Evolutionary conservation across 2,329 filamentous ascomycete genomes (phyloP), one percentile per base, ranked within the genome.

Genomic region (Venturiaceae sp.): DNA sequence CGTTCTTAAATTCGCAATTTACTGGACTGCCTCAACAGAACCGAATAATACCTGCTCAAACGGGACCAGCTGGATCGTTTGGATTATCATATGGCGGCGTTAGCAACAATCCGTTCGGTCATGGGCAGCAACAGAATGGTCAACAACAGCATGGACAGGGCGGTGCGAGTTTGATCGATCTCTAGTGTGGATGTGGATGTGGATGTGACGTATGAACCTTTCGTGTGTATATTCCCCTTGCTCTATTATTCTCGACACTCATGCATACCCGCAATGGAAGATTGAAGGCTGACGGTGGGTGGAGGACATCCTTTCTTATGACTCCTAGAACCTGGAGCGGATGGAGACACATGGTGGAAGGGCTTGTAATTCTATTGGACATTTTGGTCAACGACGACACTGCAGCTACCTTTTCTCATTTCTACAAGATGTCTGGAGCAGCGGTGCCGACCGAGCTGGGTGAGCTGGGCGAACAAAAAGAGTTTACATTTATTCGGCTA

Each of bases 1-100:
- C 94, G 0, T 99, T 97, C 76, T 76, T 95, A 65, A 83, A 85
- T 61, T 84, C 85, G 61, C 90, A 95, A 69, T 94, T 87, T 66
- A 95, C 90, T 0, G 90, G 90, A 2, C 68, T 77, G 62, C 78
- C 79, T 34, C 74, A 77, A 60, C 66, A 67, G 62, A 74, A 71
- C 59, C 68, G 71, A 47, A 64, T 75, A 66, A 68, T 71, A 66
- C 78, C 78, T 9, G 75, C 77, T 19, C 77, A 80, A 64, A 81
- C 79, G 13, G 79, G 79, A 4, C 77, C 77, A 16, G 77, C 72
- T 4, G 71, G 69, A 55, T 72, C 68, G n/a, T 77, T 74, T 65
- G 75, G 75, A 14, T 68, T 73, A 56, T 72, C 69, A 50, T 71
- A 66, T 66, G 76, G 72, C 65, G 69, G 60, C 66, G 79, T 68